phyloP scores from a whole-genome alignment of 1,284 basidiomycete genomes.

The Laetiporus sulphureus region DNA sequence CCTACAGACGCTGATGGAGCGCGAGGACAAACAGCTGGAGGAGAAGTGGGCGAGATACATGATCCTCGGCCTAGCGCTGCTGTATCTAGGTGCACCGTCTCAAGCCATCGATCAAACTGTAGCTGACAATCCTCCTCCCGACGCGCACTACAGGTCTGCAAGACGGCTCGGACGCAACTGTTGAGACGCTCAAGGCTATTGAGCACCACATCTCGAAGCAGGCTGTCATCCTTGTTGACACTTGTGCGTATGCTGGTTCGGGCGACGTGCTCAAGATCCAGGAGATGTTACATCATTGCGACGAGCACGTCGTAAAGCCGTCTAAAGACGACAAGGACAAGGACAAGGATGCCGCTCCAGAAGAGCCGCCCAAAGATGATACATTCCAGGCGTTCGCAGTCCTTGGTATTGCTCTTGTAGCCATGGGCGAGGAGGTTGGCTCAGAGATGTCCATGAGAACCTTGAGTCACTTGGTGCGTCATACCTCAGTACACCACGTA shows the following conservation, averaged over 20 bases:
- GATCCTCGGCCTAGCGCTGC: constrained; percentile 83
- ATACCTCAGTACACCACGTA: neutral
- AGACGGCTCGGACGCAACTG: constrained; percentile 90
- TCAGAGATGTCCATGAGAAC: constrained; percentile 94
- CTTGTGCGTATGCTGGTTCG: constrained; percentile 92
- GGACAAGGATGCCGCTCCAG: constrained; percentile 45
- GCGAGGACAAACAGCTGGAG: constrained; percentile 69
- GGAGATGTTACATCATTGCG: constrained; percentile 88
- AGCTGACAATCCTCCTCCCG: neutral
- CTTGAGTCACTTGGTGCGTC: constrained; percentile 86
- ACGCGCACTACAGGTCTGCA: constrained; percentile 59
- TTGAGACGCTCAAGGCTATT: constrained; percentile 93
- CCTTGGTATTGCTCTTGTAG: constrained; percentile 89
- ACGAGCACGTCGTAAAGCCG: constrained; percentile 78
- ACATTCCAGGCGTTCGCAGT: constrained; percentile 93
- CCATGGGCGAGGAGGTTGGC: constrained; percentile 98
- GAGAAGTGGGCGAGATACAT: constrained; percentile 96
- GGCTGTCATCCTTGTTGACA: constrained; percentile 89
- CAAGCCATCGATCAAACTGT: neutral
- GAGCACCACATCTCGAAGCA: constrained; percentile 91
- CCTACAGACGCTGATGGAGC: constrained; percentile 89
- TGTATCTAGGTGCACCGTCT: constrained; percentile 73
- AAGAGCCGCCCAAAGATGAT: constrained; percentile 58
- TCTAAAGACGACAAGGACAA: constrained; percentile 52
- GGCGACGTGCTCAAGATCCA: constrained; percentile 97